Evolutionary conservation across 108 stramenopile genomes (phyloP).

Genomic region (Tribonema minus): DNA sequence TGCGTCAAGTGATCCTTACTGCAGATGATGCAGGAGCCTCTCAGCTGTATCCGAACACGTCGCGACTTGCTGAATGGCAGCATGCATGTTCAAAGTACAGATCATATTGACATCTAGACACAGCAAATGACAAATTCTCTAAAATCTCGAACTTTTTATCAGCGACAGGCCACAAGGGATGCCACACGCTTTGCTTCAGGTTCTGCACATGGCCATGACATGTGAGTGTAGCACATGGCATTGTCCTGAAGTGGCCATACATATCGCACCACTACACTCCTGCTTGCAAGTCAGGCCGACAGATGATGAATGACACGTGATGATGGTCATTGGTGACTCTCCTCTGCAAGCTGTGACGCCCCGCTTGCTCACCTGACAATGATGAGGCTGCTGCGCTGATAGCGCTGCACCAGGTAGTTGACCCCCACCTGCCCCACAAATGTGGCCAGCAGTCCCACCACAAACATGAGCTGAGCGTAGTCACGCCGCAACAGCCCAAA

Average conservation of each 20-base stretch:
- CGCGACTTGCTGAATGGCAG: background rate
- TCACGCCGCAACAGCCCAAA: slow-evolving; percentile 77
- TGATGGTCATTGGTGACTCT: background rate
- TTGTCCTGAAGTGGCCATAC: background rate
- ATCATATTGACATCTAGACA: no score
- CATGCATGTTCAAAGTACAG: background rate
- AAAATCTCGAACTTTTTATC: no score
- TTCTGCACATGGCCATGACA: no score
- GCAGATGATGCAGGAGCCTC: background rate
- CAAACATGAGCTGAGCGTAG: slow-evolving; percentile 73
- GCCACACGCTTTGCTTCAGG: no score
- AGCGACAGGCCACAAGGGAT: no score
- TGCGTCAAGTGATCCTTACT: background rate
- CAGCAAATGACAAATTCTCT: no score
- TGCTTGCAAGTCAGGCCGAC: background rate
- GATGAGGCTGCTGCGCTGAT: background rate
- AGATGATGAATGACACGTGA: background rate
- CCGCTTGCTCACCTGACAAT: no score
- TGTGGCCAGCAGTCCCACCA: slow-evolving; percentile 76
- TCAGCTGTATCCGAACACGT: background rate
- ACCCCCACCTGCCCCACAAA: slow-evolving; percentile 73
- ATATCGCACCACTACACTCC: background rate
- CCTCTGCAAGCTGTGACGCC: no score
- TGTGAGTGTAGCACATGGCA: background rate
- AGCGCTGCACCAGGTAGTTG: slow-evolving; percentile 66